Evolutionary conservation across 805 yeast genomes (phyloP), one percentile per base, ranked within the genome.

Genomic region (Yarrowia osloensis): DNA sequence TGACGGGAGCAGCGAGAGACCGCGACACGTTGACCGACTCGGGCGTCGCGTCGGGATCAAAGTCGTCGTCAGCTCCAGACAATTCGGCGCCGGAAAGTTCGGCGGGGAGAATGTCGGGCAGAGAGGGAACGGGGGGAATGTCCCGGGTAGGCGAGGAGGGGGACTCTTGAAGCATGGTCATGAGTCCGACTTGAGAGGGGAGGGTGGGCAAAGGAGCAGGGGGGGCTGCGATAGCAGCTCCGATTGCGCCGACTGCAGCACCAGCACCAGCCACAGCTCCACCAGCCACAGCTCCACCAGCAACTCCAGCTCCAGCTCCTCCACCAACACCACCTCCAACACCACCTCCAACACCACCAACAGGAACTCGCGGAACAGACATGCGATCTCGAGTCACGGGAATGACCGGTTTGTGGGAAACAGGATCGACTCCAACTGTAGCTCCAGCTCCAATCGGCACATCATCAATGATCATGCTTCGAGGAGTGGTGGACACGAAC

Each of bases 401-500:
- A 5, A 26, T 26, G 13, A 24, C 11, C 5, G 49, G 49, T n/a
- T 42, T 42, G 47, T 3, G 5, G 9, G 28, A 13, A 3, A n/a
- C 33, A 46, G 52, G 31, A 24, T 13, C n/a, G n/a, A n/a, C n/a
- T n/a, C n/a, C 47, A n/a, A 39, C 22, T 12, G 8, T 15, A 2
- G 47, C 21, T 3, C 21, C 5, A 12, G 15, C 28, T 42, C 49
- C 5, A 37, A 1, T 37, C 28, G 57, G 40, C 3, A 31, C 55
- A 31, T 54, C 62, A 11, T 54, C 62, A 26, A 54, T 54, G 62
- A 54, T 54, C 62, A 54, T 54, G 62, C 62, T 54, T 39, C 46
- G 31, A 19, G 62, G 62, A 50, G 55, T 50, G 39, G 52, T 47
- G 33, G 52, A 28, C 21, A 8, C 17, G 8, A 47, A 47, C 21